phyloP scores from a whole-genome alignment of 1,139 yeast genomes.

The Suhomyces anneliseae region DNA sequence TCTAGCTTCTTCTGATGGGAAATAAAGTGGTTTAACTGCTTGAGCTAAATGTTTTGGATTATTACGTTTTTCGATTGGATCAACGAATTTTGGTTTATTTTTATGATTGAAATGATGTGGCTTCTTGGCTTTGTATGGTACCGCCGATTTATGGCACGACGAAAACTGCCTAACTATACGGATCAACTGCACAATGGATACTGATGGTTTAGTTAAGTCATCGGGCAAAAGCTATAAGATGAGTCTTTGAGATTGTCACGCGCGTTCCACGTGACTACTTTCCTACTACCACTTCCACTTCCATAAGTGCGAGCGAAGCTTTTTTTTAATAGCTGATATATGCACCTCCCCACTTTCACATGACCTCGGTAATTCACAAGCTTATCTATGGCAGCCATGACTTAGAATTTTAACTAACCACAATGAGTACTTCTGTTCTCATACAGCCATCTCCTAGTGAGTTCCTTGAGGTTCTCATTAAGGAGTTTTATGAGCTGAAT shows the following conservation, averaged over 20 bases:
- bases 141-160: constrained; percentile 4
- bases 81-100: too few species aligned
- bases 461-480: constrained; percentile 5
- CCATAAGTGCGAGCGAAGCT: too few species aligned
- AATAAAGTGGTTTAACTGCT: constrained; percentile 12
- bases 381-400: not conserved
- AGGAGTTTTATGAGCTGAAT: constrained; percentile 2
- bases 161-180: constrained; percentile 1
- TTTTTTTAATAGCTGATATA: too few species aligned
- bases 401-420: not conserved
- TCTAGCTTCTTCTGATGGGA: constrained; percentile 13
- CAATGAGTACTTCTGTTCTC: not conserved
- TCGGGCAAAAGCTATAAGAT: not conserved
- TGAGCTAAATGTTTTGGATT: constrained; percentile 10
- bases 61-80: not conserved
- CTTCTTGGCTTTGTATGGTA: not conserved
- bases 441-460: not conserved
- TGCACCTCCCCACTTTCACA: not conserved
- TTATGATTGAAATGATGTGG: not conserved
- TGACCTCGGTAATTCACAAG: not conserved
- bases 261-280: not conserved
- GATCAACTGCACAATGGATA: constrained; percentile 8
- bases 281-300: not conserved
- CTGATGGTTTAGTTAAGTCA: not conserved
- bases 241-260: not conserved